These are phyloP conservation scores for Cryptococcus sp. DNA, from an alignment of 1,284 basidiomycete species.

Conservation along the genomic window DNA sequence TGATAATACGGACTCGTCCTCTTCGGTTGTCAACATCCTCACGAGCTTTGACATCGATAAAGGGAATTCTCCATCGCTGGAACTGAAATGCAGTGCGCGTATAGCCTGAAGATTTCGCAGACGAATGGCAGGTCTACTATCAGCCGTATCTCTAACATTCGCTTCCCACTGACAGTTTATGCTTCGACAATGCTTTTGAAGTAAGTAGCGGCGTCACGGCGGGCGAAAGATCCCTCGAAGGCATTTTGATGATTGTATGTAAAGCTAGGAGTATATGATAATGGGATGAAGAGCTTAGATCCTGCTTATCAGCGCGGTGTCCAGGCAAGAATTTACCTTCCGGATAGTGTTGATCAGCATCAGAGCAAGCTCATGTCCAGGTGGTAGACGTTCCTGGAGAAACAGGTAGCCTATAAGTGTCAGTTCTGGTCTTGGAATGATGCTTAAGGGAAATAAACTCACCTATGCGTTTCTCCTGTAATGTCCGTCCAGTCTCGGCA, in stretches of 20 bases:
- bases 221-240: slow-evolving; percentile 36
- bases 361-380: slow-evolving; percentile 36
- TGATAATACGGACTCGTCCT: slow-evolving; percentile 12
- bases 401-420: slow-evolving; percentile 35
- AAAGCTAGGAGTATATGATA: slow-evolving; percentile 36
- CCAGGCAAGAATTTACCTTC: slow-evolving; percentile 23
- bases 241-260: slow-evolving; percentile 31
- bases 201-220: slow-evolving; percentile 35
- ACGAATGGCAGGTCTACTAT: slow-evolving; percentile 27
- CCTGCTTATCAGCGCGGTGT: slow-evolving; percentile 15
- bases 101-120: slow-evolving; percentile 31
- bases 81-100: slow-evolving; percentile 11
- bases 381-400: slow-evolving; percentile 31
- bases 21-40: slow-evolving; percentile 16
- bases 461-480: slow-evolving; percentile 35
- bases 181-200: slow-evolving; percentile 23
- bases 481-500: slow-evolving; percentile 31
- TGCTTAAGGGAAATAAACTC: slow-evolving; percentile 1
- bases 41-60: slow-evolving; percentile 24
- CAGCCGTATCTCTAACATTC: no score
- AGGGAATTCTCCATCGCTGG: slow-evolving; percentile 13
- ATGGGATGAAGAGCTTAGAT: slow-evolving; percentile 26
- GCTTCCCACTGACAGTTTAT: slow-evolving; percentile 32
- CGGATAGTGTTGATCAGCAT: slow-evolving; percentile 46
- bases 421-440: neutral